Evolutionary conservation across 1,284 basidiomycete species (phyloP), one percentile per base, ranked within the genome.

Genomic region (Ceratobasidium theobromae): DNA sequence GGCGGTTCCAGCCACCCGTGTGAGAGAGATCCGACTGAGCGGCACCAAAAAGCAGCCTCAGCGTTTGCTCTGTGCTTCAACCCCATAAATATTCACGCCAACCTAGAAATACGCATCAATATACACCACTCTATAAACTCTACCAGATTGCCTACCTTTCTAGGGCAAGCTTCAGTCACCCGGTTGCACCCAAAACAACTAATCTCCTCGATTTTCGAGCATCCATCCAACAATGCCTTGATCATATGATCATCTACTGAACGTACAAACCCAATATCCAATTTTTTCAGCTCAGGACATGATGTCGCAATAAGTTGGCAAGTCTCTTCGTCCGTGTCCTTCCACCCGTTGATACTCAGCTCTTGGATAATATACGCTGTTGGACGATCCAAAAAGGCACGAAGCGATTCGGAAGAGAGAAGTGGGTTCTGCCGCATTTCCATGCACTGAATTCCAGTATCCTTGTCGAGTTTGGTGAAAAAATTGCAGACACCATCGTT

Each of bases 211-310:
- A 91, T 70, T 48, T 78, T 55, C 76, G 27, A 70, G 55, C 79
- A 79, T 0, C 78, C 79, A 14, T 89, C 85, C 69, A 93, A 74
- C 72, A 93, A 77, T 21, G 77, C 81, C 75, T 91, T 88, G 68
- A 98, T 76, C 1, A 90, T 80, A 72, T 88, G 93, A 75, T 99
- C 91, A 70, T 95, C 89, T 32, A 93, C 82, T 38, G 85, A 82
- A 45, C 96, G 79, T 70, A 95, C 95, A 83, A 93, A 99, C 1
- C 94, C 89, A 4, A 97, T 75, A 73, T 99, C 92, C 35, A 98
- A 73, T 72, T 78, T 81, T 69, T 76, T 78, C 70, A 98, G 72
- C 25, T 80, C 76, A 3, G 73, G 75, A 18, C 83, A 84, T 0
- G 72, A 71, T 38, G 76, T 74, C 0, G 81, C 82, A 32, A 96